Percentiles rank a stretch among this genome's conserved stretches.
These are phyloP conservation scores for Simplicillium aogashimaense DNA, from an alignment of 2,329 filamentous ascomycete species.

Conservation along the genomic window DNA sequence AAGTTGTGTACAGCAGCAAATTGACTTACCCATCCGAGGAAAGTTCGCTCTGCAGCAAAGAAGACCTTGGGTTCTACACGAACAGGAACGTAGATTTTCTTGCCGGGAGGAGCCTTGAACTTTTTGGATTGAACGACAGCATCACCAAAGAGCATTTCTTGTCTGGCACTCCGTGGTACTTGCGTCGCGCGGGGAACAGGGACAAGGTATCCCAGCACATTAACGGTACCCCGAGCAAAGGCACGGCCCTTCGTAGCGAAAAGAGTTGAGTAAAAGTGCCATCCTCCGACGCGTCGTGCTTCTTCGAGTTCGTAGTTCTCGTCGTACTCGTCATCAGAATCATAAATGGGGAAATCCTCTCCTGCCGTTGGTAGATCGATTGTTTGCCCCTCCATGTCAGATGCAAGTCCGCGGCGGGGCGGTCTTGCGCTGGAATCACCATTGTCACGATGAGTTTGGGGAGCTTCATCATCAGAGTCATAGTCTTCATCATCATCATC, in stretches of 20 bases:
- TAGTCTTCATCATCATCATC: slow-evolving; percentile 65
- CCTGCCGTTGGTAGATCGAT: slow-evolving; percentile 46
- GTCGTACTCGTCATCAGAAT: slow-evolving; percentile 71
- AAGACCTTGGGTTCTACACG: slow-evolving; percentile 97
- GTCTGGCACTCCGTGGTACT: slow-evolving; percentile 47
- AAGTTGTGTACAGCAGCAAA: neutral
- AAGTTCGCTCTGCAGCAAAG: slow-evolving; percentile 92
- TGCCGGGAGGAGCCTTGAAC: slow-evolving; percentile 69
- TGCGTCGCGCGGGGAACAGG: slow-evolving; percentile 45
- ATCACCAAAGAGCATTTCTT: slow-evolving; percentile 41
- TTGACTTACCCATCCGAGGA: slow-evolving; percentile 73
- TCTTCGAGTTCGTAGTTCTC: slow-evolving; percentile 68
- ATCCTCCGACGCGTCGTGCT: slow-evolving; percentile 65
- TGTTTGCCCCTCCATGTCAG: slow-evolving; percentile 78
- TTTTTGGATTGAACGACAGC: slow-evolving; percentile 46
- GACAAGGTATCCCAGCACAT: slow-evolving; percentile 37
- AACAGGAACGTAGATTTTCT: slow-evolving; percentile 92
- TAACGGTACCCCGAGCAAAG: slow-evolving; percentile 30
- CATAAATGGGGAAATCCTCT: slow-evolving; percentile 79
- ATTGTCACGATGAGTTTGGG: slow-evolving; percentile 8
- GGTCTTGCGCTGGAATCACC: slow-evolving; percentile 24
- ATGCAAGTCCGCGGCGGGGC: slow-evolving; percentile 30
- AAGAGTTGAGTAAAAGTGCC: slow-evolving; percentile 60
- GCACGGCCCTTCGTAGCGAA: slow-evolving; percentile 32
- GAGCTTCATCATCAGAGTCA: slow-evolving; percentile 54